Evolutionary conservation across 202 grass and related monocot genomes (phyloP), one percentile per base, ranked within the genome.

Genomic region (Musa balbisiana): DNA sequence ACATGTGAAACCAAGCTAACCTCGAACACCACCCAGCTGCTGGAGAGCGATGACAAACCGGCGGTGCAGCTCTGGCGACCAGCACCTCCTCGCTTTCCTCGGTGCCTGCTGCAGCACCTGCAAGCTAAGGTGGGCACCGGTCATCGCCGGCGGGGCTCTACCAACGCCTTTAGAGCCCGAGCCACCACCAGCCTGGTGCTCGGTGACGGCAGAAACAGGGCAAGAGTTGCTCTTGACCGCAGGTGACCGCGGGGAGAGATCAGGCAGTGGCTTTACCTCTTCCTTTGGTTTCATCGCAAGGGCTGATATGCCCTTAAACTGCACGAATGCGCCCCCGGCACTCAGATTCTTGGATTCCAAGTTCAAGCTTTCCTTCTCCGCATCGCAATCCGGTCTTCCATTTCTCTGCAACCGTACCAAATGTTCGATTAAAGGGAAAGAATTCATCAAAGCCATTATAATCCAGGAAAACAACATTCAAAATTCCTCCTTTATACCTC

Each of bases 41-140:
- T 98, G 84, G 52, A 98, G 83, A 2, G 94, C 88, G 17, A 88
- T 73, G 68, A 98, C 79, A 73, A 98, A 98, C 43, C 91, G 84
- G 56, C 94, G 86, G 74, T 98, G 94, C 10, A 98, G 82, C 83
- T 92, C 94, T 9, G 90, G 90, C 11, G 94, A 98, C 94, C 94
- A 98, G 85, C 90, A 94, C 71, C 94, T 33, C 74, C 91, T 83
- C 74, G 87, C 73, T 85, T 98, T 98, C 73, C 91, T 91, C 78
- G 59, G 55, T 25, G 33, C 1, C 14, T 71, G 88, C 63, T 84
- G 84, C 68, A 67, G 77, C 26, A 75, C 20, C 5, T 68, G 25
- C 53, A 86, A 69, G 68, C 55, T 72, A 8, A 86, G 75, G 49
- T 79, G 67, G 33, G 78, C 43, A 5, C 54, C 19, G 1, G 20